Base-by-base conservation (phyloP, 1,139 yeast genomes). In the Pichia sp. region DNA sequence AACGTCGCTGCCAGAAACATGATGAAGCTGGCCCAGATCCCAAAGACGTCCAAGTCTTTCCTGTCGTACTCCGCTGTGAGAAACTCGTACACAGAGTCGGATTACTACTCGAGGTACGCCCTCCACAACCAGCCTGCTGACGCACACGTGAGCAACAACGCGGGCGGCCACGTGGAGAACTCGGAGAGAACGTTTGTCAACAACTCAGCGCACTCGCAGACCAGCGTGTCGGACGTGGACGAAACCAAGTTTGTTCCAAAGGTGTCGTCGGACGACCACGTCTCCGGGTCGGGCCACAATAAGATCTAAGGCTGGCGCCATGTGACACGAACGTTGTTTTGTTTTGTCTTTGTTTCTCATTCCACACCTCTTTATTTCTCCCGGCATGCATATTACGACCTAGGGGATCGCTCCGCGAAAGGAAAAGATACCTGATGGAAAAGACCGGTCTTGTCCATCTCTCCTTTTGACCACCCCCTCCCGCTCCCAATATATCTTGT, bases 121-220 rank as follows among this genome's bases (percentile, higher is more conserved):
- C 47, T 60, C 23, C 43, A 59, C 49, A 54, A 57, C 30, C 54
- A 60, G 49, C 47, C 62, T 8, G 29, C 49, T 2, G 29, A 57
- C 13, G 19, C 52, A 2, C 15, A 49, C 5, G 70, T 67, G 31
- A 63, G 59, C 55, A 67, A 61, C 56, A 65, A 62, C 52, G 69
- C 69, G 2, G 68, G 68, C 19, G 67, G 67, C 46, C 49, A 56
- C 19, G 57, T 67, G 32, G 64, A 67, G 47, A 59, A 57, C 15
- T 60, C 64, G 34, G 63, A 66, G 15, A 65, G 63, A 67, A 61
- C 65, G 5, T 59, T 60, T 53, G 66, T 67, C 44, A 61, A 67
- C 45, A 64, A 66, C 49, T 58, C 64, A n/a, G 49, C 60, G 5
- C 50, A 49, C 43, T 54, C 57, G 6, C 52, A 57, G 11, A 44